phyloP scores from a whole-genome alignment of 192 early-diverging fungal species.

The Lunasporangiospora selenospora region DNA sequence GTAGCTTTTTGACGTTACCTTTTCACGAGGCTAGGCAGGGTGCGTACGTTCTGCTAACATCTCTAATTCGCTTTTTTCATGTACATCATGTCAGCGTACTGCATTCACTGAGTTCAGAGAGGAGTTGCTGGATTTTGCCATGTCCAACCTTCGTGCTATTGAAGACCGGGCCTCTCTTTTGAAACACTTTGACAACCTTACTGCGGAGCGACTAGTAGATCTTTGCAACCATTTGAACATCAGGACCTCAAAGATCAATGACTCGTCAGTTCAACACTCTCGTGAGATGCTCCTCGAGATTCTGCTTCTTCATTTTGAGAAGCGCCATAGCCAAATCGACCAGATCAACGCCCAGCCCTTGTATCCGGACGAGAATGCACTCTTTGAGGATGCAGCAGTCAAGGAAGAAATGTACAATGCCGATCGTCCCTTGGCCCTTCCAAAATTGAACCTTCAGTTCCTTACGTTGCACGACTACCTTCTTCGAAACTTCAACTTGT shows the following conservation, averaged over 20 bases:
- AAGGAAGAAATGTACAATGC: constrained; percentile 72
- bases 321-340: constrained; percentile 72
- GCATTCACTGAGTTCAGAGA: constrained; percentile 74
- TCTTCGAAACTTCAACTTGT: constrained; percentile 82
- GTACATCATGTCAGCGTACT: no score
- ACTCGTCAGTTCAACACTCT: constrained; percentile 19
- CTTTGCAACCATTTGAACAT: constrained; percentile 71
- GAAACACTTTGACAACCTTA: constrained; percentile 60
- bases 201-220: constrained; percentile 51
- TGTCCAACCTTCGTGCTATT: constrained; percentile 75
- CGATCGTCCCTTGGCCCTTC: constrained; percentile 69
- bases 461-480: constrained; percentile 93
- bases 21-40: not conserved
- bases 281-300: constrained; percentile 66
- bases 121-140: constrained; percentile 73
- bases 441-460: constrained; percentile 95
- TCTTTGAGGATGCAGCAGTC: constrained; percentile 75
- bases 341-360: constrained; percentile 71
- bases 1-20: not conserved
- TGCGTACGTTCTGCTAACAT: no score
- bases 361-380: constrained; percentile 77
- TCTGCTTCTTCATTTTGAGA: constrained; percentile 63
- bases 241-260: constrained; percentile 54
- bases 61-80: no score
- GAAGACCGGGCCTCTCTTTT: constrained; percentile 56